These are phyloP conservation scores for Hypoxylon sp. DNA, from an alignment of 2,329 filamentous ascomycete genomes.

Conservation along the genomic window DNA sequence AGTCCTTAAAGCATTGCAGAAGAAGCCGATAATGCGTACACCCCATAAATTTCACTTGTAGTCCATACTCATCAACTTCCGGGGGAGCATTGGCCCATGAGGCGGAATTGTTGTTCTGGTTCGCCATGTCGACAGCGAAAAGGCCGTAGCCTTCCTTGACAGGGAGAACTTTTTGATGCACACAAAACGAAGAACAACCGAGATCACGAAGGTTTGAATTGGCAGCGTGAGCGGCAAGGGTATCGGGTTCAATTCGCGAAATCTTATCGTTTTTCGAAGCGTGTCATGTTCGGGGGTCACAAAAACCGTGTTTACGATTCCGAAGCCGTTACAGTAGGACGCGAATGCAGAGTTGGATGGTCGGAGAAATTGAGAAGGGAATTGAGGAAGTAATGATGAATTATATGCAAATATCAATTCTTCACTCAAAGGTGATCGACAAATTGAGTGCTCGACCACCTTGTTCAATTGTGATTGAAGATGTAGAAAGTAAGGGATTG, in stretches of 20 bases:
- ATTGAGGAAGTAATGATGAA: constrained; percentile 20
- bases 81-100: constrained; percentile 47
- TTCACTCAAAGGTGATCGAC: background rate
- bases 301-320: constrained; percentile 26
- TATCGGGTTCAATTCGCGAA: background rate
- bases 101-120: constrained; percentile 50
- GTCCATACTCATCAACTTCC: constrained; percentile 62
- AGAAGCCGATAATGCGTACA: constrained; percentile 65
- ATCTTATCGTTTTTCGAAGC: constrained; percentile 17
- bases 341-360: constrained; percentile 8
- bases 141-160: constrained; percentile 16
- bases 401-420: background rate
- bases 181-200: constrained; percentile 1
- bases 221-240: background rate
- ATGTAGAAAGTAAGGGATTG: constrained; percentile 10
- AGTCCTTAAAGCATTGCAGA: constrained; percentile 39
- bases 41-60: constrained; percentile 76
- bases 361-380: background rate
- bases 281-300: constrained; percentile 31
- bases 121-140: constrained; percentile 47
- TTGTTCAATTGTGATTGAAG: constrained; percentile 4
- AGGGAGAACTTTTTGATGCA: constrained; percentile 2
- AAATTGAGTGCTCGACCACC: background rate
- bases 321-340: constrained; percentile 1
- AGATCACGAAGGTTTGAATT: background rate